Conservation (phyloP, 345 rosid genomes). For the Salix viminalis region DNA sequence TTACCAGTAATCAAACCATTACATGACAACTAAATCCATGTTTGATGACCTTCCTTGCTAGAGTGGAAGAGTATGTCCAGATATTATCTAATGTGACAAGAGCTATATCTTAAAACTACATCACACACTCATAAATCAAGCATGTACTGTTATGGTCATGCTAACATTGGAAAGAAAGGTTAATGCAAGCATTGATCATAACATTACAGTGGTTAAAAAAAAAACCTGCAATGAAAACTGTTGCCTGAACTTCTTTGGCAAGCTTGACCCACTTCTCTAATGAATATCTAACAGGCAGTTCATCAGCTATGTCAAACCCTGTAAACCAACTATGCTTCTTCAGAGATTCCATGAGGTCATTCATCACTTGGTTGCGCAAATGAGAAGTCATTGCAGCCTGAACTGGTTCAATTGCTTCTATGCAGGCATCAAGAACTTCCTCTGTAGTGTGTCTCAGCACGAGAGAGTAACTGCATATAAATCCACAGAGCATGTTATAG, state of each 20-base stretch:
- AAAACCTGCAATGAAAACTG: conserved; percentile 87
- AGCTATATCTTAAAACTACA: not conserved
- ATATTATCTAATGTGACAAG: not conserved
- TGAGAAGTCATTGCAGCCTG: conserved; percentile 74
- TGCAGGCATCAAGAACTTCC: conserved; percentile 85
- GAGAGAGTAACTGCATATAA: conserved; percentile 69
- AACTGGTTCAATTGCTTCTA: conserved; percentile 80
- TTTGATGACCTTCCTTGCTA: not conserved
- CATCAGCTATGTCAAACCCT: conserved; percentile 78
- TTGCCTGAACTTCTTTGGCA: conserved; percentile 64
- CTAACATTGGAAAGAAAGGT: not conserved
- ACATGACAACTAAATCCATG: too few relatives aligned
- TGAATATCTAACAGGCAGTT: conserved; percentile 50
- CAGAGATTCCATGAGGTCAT: conserved; percentile 67
- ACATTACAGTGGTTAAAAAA: conserved; percentile 2
- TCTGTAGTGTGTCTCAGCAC: conserved; percentile 95
- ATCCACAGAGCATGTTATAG: not conserved
- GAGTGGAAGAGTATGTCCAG: too few relatives aligned
- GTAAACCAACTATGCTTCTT: conserved; percentile 65
- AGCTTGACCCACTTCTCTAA: conserved; percentile 68
- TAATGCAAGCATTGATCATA: not conserved
- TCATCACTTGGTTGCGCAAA: conserved; percentile 67
- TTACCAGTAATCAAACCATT: too few relatives aligned
- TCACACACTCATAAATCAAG: not conserved
- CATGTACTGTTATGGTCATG: not conserved